Base-by-base conservation (phyloP, 2,329 filamentous ascomycete genomes). In the Ophiostoma sp. region DNA sequence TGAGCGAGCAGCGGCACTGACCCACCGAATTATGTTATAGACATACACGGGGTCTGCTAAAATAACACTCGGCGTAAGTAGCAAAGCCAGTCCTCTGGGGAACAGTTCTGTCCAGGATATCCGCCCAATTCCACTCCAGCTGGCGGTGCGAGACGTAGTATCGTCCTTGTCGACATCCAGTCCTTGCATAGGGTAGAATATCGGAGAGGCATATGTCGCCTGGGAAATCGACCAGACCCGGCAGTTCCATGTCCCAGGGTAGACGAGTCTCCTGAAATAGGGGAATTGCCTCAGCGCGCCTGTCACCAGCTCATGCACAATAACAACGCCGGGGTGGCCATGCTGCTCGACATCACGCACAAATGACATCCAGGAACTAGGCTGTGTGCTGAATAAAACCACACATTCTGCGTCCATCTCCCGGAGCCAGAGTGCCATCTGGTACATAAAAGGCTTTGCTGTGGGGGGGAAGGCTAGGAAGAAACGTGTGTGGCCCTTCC, bases 321-420 rank as follows among this genome's bases (percentile, higher is more conserved):
- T 79, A 11, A 84, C 73, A 4, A 73, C 73, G 12, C 74, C 76
- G 1, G 14, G 14, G 5, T 65, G 18, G 73, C 70, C 27, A 77
- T 75, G 12, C 69, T 69, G 3, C 72, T 44, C 41, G 71, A 55
- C 47, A 55, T 69, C 18, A 74, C 75, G 8, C 75, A 42, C 8
- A 70, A 87, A 85, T 18, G 75, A 76, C 4, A 74, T 70, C 84
- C 84, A 87, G 8, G 81, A 77, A 0, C 84, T 83, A 5, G 77
- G 47, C 0, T 73, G 73, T 12, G 79, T 72, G 64, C 79, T 80
- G 6, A 76, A 78, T 42, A 78, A 81, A 9, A 86, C 76, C 18
- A 76, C 77, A 71, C 80, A 82, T 1, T 76, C 71, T 0, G 77
- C 72, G 44, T 81, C 77, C 47, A 76, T 78, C 4, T 72, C 72